phyloP scores from a whole-genome alignment of 331 rosid genomes.

The Cydonia oblonga region DNA sequence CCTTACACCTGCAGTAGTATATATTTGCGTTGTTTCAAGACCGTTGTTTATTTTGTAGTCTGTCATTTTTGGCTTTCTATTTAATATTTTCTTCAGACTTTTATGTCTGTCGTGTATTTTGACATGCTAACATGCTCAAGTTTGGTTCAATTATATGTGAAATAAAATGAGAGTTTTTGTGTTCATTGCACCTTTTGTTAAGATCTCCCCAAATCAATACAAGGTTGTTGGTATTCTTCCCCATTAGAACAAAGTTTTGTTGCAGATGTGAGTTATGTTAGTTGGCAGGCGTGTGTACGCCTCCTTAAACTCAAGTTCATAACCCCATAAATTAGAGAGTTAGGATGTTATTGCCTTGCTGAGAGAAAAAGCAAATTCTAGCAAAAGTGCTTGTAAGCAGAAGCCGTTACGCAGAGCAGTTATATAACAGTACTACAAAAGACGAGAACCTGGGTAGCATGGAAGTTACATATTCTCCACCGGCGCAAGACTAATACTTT shows the following conservation, averaged over 20 bases:
- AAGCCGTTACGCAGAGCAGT: background rate
- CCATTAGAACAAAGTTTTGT: background rate
- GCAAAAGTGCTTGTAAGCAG: background rate
- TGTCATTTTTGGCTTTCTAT: conserved; percentile 15
- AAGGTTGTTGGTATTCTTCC: background rate
- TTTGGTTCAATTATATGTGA: background rate
- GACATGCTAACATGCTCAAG: background rate
- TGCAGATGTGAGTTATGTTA: background rate
- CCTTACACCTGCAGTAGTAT: conserved; percentile 16
- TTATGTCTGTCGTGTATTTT: background rate
- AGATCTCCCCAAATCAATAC: background rate
- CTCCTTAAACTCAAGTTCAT: background rate
- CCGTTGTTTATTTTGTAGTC: conserved; percentile 31
- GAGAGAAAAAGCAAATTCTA: background rate
- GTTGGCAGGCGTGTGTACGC: background rate
- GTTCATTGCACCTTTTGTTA: background rate
- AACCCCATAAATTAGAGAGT: background rate
- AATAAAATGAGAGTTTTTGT: background rate
- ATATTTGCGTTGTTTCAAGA: conserved; percentile 29
- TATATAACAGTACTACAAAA: background rate
- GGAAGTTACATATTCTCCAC: background rate
- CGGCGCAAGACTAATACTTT: background rate
- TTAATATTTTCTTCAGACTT: background rate
- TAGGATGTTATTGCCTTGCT: background rate
- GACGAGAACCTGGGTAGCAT: background rate